These are phyloP conservation scores for Candida qinlingensis DNA, from an alignment of 805 yeast genomes.

Conservation along the genomic window DNA sequence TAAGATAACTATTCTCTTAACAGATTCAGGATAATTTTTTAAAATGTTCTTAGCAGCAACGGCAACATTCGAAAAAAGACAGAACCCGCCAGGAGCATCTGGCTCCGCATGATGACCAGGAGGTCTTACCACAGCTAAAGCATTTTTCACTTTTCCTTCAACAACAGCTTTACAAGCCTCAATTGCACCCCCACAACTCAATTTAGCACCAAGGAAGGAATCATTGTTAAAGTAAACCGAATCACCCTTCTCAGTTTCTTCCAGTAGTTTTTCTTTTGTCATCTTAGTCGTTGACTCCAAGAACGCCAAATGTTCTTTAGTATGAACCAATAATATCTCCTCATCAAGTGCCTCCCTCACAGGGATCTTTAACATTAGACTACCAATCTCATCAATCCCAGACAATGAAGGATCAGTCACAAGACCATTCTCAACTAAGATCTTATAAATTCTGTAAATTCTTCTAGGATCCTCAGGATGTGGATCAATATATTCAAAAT, in stretches of 20 bases:
- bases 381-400: slow-evolving; percentile 70
- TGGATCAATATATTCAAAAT: slow-evolving; percentile 92
- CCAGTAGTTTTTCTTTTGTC: slow-evolving; percentile 69
- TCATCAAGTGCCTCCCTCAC: slow-evolving; percentile 84
- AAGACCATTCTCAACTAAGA: slow-evolving; percentile 89
- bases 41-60: slow-evolving; percentile 89
- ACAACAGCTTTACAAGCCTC: slow-evolving; percentile 95
- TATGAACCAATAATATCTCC: slow-evolving; percentile 83
- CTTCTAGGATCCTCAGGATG: slow-evolving; percentile 99
- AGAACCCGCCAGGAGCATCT: slow-evolving; percentile 93
- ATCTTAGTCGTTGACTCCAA: slow-evolving; percentile 71
- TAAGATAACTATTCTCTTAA: slow-evolving; percentile 71
- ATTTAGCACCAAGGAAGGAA: slow-evolving; percentile 76
- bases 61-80: slow-evolving; percentile 93
- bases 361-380: slow-evolving; percentile 82
- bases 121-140: slow-evolving; percentile 93
- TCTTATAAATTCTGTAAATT: slow-evolving; percentile 88
- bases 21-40: slow-evolving; percentile 81
- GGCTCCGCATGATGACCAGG: slow-evolving; percentile 99
- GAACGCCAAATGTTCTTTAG: slow-evolving; percentile 70
- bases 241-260: slow-evolving; percentile 87
- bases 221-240: slow-evolving; percentile 94
- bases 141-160: slow-evolving; percentile 86
- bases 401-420: slow-evolving; percentile 72
- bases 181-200: slow-evolving; percentile 95